Evolutionary conservation across 345 rosid species (phyloP).

Genomic region (Physaria fendleri): DNA sequence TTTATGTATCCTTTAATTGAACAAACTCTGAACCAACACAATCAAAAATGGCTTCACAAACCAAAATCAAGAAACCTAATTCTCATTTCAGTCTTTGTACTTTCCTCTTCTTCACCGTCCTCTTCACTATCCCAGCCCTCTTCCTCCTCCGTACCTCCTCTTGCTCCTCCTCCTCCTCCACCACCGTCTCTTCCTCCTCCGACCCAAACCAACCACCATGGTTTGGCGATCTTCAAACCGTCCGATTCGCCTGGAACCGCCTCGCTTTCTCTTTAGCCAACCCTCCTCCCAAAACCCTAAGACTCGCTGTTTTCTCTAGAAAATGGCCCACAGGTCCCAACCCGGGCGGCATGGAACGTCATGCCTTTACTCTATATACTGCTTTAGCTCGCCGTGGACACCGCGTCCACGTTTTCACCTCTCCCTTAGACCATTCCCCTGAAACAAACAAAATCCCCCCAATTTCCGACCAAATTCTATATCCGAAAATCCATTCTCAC

Average conservation of each 20-base stretch:
- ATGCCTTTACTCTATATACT: constrained; percentile 69
- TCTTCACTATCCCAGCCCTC: constrained; percentile 73
- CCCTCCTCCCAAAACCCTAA: constrained; percentile 38
- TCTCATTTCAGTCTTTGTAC: constrained; percentile 44
- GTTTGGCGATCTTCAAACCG: constrained; percentile 64
- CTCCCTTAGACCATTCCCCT: constrained; percentile 40
- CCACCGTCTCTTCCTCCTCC: constrained; percentile 1
- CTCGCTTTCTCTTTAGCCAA: constrained; percentile 35
- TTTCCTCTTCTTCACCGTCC: constrained; percentile 64
- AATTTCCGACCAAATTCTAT: background rate
- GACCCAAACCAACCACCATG: constrained; percentile 32
- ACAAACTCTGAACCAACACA: background rate
- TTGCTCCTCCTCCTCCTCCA: constrained; percentile 27
- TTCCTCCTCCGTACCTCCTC: constrained; percentile 63
- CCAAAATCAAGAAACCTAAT: constrained; percentile 46
- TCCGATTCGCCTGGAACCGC: constrained; percentile 70
- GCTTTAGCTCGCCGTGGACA: constrained; percentile 81
- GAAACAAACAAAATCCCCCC: constrained; percentile 14
- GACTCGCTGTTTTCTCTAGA: constrained; percentile 77
- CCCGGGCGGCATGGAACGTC: constrained; percentile 98
- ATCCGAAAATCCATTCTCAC: constrained; percentile 54
- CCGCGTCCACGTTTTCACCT: constrained; percentile 73
- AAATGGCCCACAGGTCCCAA: constrained; percentile 76
- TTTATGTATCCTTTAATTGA: constrained; percentile 18
- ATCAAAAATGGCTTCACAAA: constrained; percentile 46